phyloP scores from a whole-genome alignment of 2,329 filamentous ascomycete genomes.

The Paecilomyces dactylethromorphus region DNA sequence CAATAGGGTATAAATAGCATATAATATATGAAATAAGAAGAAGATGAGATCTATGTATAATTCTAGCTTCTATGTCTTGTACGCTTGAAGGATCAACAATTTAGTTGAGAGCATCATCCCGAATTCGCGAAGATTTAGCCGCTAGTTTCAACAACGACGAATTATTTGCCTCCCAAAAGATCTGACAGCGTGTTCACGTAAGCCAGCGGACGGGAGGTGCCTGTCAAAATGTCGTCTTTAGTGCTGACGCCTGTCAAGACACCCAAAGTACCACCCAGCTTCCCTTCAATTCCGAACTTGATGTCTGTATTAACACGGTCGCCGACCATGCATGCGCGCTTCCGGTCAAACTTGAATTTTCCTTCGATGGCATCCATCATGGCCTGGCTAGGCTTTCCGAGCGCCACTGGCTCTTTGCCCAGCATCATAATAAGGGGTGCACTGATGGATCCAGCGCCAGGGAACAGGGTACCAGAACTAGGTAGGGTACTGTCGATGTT shows the following conservation, averaged over 20 bases:
- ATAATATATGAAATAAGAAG: background rate
- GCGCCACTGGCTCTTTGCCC: constrained; percentile 61
- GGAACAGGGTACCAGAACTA: constrained; percentile 74
- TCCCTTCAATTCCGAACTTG: constrained; percentile 85
- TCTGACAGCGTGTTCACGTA: constrained; percentile 84
- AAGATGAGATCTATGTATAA: background rate
- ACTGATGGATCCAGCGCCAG: constrained; percentile 78
- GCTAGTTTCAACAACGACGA: background rate
- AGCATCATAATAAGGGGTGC: constrained; percentile 71
- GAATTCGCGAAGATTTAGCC: background rate
- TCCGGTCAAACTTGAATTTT: constrained; percentile 82
- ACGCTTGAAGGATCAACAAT: background rate
- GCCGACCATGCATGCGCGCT: constrained; percentile 88
- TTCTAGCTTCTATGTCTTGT: constrained; percentile 2
- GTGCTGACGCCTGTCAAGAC: constrained; percentile 80
- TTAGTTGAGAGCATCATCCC: background rate
- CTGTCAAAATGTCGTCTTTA: constrained; percentile 78
- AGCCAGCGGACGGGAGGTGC: constrained; percentile 65
- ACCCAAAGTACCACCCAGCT: constrained; percentile 81
- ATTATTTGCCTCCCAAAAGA: constrained; percentile 41
- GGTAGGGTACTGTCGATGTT: constrained; percentile 90
- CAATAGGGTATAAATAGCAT: background rate
- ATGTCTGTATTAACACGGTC: constrained; percentile 95
- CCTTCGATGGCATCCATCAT: constrained; percentile 99
- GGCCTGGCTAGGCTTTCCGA: constrained; percentile 93